Conservation (phyloP, 495 filamentous ascomycete genomes). For the Podospora pseudopauciseta region DNA sequence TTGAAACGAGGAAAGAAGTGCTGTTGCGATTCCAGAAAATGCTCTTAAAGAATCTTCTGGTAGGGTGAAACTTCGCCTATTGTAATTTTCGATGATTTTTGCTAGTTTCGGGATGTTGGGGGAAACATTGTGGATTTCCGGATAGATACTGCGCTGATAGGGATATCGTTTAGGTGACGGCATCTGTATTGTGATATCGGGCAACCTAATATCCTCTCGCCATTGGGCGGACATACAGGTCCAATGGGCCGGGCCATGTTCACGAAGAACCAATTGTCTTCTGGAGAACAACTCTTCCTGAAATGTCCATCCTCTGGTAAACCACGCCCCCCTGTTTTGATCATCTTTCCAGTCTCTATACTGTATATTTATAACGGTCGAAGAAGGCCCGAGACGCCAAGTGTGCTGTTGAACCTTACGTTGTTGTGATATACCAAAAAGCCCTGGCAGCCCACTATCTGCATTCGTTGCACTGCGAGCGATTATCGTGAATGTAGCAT, state of each 20-base stretch:
- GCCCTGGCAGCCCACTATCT: not conserved
- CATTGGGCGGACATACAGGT: not conserved
- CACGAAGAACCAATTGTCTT: not conserved
- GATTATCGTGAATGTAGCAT: not conserved
- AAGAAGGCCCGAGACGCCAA: not conserved
- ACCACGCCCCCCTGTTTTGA: not conserved
- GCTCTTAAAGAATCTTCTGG: not conserved
- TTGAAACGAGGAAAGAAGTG: not conserved
- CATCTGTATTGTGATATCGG: not conserved
- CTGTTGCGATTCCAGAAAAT: not conserved
- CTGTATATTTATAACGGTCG: not conserved
- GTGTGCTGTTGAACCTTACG: not conserved
- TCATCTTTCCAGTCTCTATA: not conserved
- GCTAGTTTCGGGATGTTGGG: not conserved
- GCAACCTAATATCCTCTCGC: not conserved
- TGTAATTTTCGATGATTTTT: not conserved
- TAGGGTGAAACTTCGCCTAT: not conserved
- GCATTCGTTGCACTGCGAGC: not conserved
- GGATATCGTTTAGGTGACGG: not conserved
- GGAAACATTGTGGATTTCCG: not conserved
- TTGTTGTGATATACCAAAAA: not conserved
- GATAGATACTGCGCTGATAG: no score
- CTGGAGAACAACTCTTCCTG: not conserved
- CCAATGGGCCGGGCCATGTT: not conserved
- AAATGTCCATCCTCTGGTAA: not conserved